Evolutionary conservation across 1,284 basidiomycete genomes (phyloP).

Genomic region (Bjerkandera adusta): DNA sequence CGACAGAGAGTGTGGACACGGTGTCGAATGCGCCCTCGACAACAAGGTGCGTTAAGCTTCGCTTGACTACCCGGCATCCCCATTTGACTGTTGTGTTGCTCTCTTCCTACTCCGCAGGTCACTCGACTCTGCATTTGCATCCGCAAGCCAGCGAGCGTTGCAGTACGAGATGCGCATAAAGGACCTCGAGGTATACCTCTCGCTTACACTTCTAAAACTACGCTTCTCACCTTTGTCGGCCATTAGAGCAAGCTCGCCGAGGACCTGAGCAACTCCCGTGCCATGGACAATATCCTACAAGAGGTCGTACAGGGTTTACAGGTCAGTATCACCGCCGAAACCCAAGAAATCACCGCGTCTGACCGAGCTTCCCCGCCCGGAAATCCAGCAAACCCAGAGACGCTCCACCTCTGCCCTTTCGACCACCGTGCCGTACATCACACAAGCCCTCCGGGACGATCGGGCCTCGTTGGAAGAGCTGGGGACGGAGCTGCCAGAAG

Average conservation of each 20-base stretch:
- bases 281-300: slow-evolving; percentile 63
- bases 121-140: slow-evolving; percentile 39
- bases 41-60: slow-evolving; percentile 10
- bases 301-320: slow-evolving; percentile 58
- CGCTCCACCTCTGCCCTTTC: slow-evolving; percentile 54
- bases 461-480: slow-evolving; percentile 49
- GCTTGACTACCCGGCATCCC: too few relatives aligned
- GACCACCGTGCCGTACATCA: slow-evolving; percentile 58
- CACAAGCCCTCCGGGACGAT: slow-evolving; percentile 55
- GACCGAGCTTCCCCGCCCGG: too few relatives aligned
- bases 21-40: slow-evolving; percentile 1
- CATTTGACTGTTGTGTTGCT: not conserved
- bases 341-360: too few relatives aligned
- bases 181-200: slow-evolving; percentile 56
- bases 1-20: slow-evolving; percentile 7
- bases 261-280: slow-evolving; percentile 67
- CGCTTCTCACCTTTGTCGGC: slow-evolving; percentile 4
- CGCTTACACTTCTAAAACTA: not conserved
- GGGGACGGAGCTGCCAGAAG: slow-evolving; percentile 53
- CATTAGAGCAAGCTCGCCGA: slow-evolving; percentile 59
- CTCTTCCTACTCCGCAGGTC: slow-evolving; percentile 8
- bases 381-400: slow-evolving; percentile 57
- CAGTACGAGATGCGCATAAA: slow-evolving; percentile 64
- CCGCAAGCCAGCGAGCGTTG: slow-evolving; percentile 47
- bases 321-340: slow-evolving; percentile 33